Base-by-base conservation (phyloP, 1,284 basidiomycete species). In the Pterulicium gracile region DNA sequence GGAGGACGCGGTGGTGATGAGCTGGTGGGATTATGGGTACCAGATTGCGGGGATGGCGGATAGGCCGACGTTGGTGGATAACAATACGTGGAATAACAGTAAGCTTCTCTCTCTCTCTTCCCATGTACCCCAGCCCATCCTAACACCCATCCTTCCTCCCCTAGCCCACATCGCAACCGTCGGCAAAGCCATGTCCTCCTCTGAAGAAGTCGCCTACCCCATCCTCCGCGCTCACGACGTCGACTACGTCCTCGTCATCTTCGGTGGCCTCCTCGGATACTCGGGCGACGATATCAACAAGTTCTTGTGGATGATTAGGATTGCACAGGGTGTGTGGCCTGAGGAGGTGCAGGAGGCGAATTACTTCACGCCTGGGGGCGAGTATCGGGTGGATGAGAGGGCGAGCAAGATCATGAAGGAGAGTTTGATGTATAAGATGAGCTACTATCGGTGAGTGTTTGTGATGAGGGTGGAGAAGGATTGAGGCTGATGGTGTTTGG, bases 61-160 rank as follows among this genome's bases (percentile, higher is more conserved):
- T 67, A 74, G 96, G 39, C 82, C 90, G n/a, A 96, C 93, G 2
- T 70, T 99, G 49, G 96, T 98, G 7, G 96, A 98, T 66, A 98
- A 98, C 72, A 98, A 98, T 63, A 99, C 96, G 1, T 99, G 96
- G 96, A 98, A 99, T 69, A 99, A 99, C 69, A 98, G 89, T 92
- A 54, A 55, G 87, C 72, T 3, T 34, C 19, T 18, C 7, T 44
- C 39, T 18, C 19, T 48, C 24, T 7, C 19, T 52, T 46, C 45
- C 18, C 23, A 27, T 36, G 17, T 19, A 5, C 14, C 18, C 44
- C 51, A 49, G 51, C 47, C 12, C 20, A 32, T 50, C 45, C 58
- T 48, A 17, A 49, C 43, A 42, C 43, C 13, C 34, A 32, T 49
- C 50, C 22, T 17, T 42, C 39, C 45, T 34, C 49, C 39, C 50